A percentile compares a stretch with the other conserved stretches of the same genome.
phyloP scores from a whole-genome alignment of 2,329 filamentous ascomycete genomes.

The Colletotrichum chrysophilum region DNA sequence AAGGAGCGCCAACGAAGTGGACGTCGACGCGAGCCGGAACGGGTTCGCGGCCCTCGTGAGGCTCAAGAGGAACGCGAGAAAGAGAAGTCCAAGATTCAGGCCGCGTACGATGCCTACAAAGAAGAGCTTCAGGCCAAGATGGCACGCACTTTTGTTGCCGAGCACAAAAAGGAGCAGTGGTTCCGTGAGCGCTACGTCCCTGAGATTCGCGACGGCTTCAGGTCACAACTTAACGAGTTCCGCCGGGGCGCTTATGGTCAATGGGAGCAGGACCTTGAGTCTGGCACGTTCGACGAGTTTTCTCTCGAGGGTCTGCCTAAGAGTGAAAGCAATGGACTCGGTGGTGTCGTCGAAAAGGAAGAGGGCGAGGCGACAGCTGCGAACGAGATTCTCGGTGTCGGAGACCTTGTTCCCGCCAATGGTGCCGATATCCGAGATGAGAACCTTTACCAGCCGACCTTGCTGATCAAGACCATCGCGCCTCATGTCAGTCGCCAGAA shows the following conservation, averaged over 20 bases:
- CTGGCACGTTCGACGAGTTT: constrained; percentile 90
- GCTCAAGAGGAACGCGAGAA: constrained; percentile 77
- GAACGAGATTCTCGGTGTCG: constrained; percentile 90
- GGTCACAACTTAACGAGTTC: constrained; percentile 78
- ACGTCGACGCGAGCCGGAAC: constrained; percentile 68
- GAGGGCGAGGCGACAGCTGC: constrained; percentile 92
- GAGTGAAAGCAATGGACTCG: constrained; percentile 85
- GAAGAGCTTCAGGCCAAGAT: constrained; percentile 76
- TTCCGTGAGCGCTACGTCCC: constrained; percentile 94
- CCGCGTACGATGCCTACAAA: constrained; percentile 70
- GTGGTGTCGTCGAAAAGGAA: constrained; percentile 88
- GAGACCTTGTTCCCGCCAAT: constrained; percentile 83
- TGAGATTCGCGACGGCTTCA: constrained; percentile 78
- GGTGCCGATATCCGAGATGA: constrained; percentile 91
- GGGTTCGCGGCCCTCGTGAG: constrained; percentile 68
- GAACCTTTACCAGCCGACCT: constrained; percentile 83
- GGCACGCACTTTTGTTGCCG: constrained; percentile 87
- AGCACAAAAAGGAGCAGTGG: constrained; percentile 97
- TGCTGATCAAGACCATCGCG: constrained; percentile 97
- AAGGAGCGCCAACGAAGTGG: constrained; percentile 75
- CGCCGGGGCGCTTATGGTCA: constrained; percentile 80
- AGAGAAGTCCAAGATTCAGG: constrained; percentile 79
- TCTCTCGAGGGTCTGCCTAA: constrained; percentile 94
- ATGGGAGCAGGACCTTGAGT: constrained; percentile 88
- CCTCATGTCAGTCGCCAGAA: constrained; percentile 94